Conservation (phyloP, 2,329 filamentous ascomycete species). For the Alternaria dauci region DNA sequence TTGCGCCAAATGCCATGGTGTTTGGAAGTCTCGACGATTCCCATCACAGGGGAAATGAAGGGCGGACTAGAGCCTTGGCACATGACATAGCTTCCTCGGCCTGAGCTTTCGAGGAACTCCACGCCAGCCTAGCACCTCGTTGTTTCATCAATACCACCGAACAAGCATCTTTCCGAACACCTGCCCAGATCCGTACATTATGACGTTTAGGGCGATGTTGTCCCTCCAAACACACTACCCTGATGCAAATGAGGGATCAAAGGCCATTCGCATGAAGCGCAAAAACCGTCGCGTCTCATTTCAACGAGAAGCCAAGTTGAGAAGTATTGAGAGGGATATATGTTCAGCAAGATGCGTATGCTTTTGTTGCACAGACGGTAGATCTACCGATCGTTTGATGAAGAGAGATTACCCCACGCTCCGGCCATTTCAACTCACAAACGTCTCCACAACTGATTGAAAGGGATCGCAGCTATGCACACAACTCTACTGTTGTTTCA, state of each 20-base stretch:
- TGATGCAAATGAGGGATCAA: rapidly evolving
- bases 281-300: neutral
- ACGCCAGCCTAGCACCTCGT: conserved; percentile 4
- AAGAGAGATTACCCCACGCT: conserved; percentile 23
- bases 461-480: conserved; percentile 8
- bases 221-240: neutral
- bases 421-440: conserved; percentile 19
- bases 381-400: conserved; percentile 11
- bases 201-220: neutral
- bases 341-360: neutral
- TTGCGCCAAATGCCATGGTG: conserved; percentile 1
- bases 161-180: neutral
- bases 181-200: neutral
- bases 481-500: conserved; percentile 3
- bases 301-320: neutral
- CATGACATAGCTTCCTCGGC: neutral
- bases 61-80: conserved; percentile 14
- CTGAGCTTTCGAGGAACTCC: neutral
- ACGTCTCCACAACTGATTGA: conserved; percentile 4
- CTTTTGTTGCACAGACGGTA: conserved; percentile 5
- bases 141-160: conserved; percentile 11
- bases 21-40: neutral
- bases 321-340: neutral
- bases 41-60: conserved; percentile 8
- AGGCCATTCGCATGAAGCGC: neutral